These are phyloP conservation scores for Mycena venus DNA, from an alignment of 768 basidiomycete genomes.

Conservation along the genomic window DNA sequence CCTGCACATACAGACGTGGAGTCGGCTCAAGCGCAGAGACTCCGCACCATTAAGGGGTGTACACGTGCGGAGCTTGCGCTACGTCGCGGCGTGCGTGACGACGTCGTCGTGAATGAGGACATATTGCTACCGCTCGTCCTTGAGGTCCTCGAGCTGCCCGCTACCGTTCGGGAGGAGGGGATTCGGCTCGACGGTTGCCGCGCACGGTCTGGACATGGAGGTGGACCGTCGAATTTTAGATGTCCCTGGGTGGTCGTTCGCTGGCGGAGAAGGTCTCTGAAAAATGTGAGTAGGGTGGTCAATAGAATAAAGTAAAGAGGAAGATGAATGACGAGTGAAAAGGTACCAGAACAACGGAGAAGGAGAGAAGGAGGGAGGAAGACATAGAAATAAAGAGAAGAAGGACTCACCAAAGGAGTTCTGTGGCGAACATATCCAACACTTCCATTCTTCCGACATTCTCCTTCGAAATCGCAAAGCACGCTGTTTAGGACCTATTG, in stretches of 20 bases:
- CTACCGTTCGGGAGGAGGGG: too few species aligned
- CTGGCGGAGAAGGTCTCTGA: background rate
- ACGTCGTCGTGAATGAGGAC: conserved; percentile 62
- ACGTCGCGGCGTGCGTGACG: conserved; percentile 55
- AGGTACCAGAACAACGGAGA: too few species aligned
- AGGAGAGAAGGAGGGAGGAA: too few species aligned
- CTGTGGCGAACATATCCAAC: conserved; percentile 71
- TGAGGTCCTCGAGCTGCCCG: too few species aligned
- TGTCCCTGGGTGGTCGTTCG: background rate
- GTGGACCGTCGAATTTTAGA: background rate
- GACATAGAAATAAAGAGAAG: too few species aligned
- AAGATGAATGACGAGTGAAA: too few species aligned
- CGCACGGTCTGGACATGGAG: background rate
- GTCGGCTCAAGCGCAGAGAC: conserved; percentile 38
- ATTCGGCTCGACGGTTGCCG: background rate
- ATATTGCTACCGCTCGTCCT: background rate
- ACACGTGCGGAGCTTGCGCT: conserved; percentile 64
- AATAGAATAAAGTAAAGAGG: background rate
- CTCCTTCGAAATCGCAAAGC: too few species aligned
- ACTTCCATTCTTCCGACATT: too few species aligned
- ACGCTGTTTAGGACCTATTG: too few species aligned
- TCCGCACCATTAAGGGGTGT: conserved; percentile 79
- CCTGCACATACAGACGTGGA: too few species aligned
- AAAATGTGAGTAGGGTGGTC: background rate
- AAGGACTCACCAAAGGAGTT: background rate